A percentile compares a stretch with the other conserved stretches of the same genome.
Evolutionary conservation across 257 asterid genomes (phyloP).

Genomic region (Henckelia pumila): DNA sequence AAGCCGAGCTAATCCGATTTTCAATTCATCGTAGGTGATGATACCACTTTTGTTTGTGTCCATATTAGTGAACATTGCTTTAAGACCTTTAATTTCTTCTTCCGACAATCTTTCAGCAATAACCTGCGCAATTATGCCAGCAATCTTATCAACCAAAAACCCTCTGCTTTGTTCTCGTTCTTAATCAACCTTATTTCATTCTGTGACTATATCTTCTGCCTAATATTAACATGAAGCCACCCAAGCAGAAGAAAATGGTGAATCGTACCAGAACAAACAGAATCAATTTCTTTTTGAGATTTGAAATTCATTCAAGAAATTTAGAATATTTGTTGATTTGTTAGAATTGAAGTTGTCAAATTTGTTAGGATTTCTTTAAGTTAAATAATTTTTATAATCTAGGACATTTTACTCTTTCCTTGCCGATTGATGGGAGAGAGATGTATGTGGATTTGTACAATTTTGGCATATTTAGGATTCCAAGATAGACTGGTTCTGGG

Average conservation of each 20-base stretch:
- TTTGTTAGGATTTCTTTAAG: too few species aligned
- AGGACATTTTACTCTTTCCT: too few species aligned
- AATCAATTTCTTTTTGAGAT: neutral
- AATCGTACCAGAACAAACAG: neutral
- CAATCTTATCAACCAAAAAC: too few species aligned
- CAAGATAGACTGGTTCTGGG: neutral
- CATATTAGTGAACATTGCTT: slow-evolving; percentile 57
- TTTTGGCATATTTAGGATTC: slow-evolving; percentile 10
- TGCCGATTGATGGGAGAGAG: neutral
- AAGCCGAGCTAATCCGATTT: slow-evolving; percentile 59
- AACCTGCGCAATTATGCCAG: slow-evolving; percentile 41
- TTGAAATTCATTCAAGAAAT: too few species aligned
- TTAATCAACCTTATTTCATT: neutral
- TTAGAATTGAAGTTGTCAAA: too few species aligned
- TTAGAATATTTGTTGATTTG: too few species aligned
- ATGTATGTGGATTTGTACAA: neutral
- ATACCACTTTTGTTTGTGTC: slow-evolving; percentile 70
- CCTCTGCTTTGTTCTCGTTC: neutral
- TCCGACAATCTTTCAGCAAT: slow-evolving; percentile 62
- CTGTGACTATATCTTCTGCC: neutral
- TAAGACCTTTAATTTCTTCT: slow-evolving; percentile 71
- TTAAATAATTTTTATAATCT: too few species aligned
- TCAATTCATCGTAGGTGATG: slow-evolving; percentile 64
- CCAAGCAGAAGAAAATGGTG: neutral
- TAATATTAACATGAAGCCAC: neutral